phyloP scores from a whole-genome alignment of 768 basidiomycete genomes.

The Rhodotorula taiwanensis region DNA sequence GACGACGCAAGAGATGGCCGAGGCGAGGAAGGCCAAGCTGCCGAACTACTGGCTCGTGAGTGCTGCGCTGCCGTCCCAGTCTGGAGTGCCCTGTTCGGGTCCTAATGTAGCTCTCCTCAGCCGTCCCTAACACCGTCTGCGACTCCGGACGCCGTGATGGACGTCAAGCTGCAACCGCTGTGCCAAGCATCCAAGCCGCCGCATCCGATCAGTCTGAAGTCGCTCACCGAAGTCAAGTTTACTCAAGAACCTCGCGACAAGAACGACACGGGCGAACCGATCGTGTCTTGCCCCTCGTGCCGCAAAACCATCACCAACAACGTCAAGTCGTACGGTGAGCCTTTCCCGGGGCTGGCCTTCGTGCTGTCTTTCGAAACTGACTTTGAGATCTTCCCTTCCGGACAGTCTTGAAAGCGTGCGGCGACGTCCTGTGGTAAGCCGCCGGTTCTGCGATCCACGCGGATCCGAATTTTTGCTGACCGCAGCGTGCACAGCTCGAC shows the following conservation, averaged over 20 bases:
- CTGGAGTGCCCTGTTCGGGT: not conserved
- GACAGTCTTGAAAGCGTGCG: slow-evolving; percentile 74
- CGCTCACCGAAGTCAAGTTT: slow-evolving; percentile 73
- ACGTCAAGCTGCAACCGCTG: slow-evolving; percentile 67
- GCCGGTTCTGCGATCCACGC: too few relatives aligned
- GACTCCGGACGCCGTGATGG: slow-evolving; percentile 15
- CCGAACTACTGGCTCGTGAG: slow-evolving; percentile 85
- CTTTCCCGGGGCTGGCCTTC: slow-evolving; percentile 52
- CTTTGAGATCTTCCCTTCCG: not conserved
- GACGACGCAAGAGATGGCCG: slow-evolving; percentile 64
- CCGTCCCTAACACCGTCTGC: slow-evolving; percentile 29
- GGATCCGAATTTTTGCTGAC: not conserved
- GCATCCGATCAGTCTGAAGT: slow-evolving; percentile 76
- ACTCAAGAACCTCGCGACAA: slow-evolving; percentile 47
- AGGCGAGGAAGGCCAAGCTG: slow-evolving; percentile 74
- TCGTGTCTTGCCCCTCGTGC: slow-evolving; percentile 76
- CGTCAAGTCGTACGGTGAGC: slow-evolving; percentile 52
- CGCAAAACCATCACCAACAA: slow-evolving; percentile 78
- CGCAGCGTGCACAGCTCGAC: slow-evolving; percentile 51
- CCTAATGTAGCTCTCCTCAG: not conserved
- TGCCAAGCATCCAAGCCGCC: slow-evolving; percentile 74
- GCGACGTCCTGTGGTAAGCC: slow-evolving; percentile 68
- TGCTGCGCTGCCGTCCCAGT: not conserved
- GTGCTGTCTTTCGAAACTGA: not conserved
- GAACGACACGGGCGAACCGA: slow-evolving; percentile 15